Evolutionary conservation across 1,139 yeast genomes (phyloP), one percentile per base, ranked within the genome.

Genomic region (Magnusiomyces suaveolens): DNA sequence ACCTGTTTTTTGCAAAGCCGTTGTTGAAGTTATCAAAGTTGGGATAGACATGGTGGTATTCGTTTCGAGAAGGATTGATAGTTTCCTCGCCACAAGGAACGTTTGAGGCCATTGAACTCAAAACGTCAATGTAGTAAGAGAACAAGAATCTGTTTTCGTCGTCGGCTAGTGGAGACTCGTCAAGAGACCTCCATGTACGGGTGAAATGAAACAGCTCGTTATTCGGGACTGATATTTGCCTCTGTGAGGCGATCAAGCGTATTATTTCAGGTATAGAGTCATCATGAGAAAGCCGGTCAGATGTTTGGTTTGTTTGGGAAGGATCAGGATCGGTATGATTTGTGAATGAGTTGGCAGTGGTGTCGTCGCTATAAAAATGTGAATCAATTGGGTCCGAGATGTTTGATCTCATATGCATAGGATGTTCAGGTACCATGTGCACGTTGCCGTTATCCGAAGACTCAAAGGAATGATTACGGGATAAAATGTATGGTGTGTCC

Each of bases 81-180:
- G 33, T 39, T 3, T 32, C 20, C 8, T 39, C 41, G 20, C 10
- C 39, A 4, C 53, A 41, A 18, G n/a, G 25, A 2, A 51, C 25
- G 20, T 41, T 18, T 6, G 49, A 23, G 54, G 47, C 51, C 41
- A 32, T 25, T 10, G 52, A 51, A 12, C 54, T 51, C 18, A 51
- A 48, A 23, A 43, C 41, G 16, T 36, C 23, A 16, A 47, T 43
- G 33, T 51, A 54, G 16, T 54, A 44, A 33, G 46, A 18, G 23
- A 49, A 54, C 2, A 51, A 21, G 29, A 36, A 51, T 20, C 23
- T 48, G 6, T 43, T 25, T 10, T 53, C 41, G 8, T 49, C 48
- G 12, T 36, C 21, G 39, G 38, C 33, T 14, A 53, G 39, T 2
- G 55, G 53, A 8, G 52, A 43, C 21, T 52, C n/a, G 33, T 29